A percentile compares a stretch with the other conserved stretches of the same genome.
These are phyloP conservation scores for Tuber indicum DNA, from an alignment of 495 filamentous ascomycete species.

Conservation along the genomic window DNA sequence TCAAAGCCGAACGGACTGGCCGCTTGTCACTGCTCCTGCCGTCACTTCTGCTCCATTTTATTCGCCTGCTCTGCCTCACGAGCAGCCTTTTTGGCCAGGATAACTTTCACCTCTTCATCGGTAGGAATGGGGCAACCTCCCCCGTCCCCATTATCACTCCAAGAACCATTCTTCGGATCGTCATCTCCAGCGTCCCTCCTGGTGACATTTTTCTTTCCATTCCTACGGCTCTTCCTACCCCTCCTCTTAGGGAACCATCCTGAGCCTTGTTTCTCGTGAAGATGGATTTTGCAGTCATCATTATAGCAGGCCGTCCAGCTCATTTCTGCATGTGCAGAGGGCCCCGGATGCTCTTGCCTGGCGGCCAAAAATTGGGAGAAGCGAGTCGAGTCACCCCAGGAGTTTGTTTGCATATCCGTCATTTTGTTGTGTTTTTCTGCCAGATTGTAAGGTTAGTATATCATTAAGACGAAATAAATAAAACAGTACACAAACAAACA, in stretches of 20 bases:
- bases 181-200: neutral
- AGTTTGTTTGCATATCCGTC: neutral
- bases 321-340: conserved; percentile 10
- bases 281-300: conserved; percentile 23
- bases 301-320: conserved; percentile 33
- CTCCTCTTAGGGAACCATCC: conserved; percentile 15
- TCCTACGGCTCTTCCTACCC: neutral
- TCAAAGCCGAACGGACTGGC: too few relatives aligned
- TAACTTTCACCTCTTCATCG: neutral
- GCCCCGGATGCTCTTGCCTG: neutral
- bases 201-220: neutral
- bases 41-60: neutral
- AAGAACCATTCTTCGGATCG: neutral
- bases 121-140: neutral
- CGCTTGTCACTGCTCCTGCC: neutral
- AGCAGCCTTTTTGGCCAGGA: neutral
- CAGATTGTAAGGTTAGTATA: neutral
- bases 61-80: neutral
- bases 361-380: neutral
- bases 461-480: too few relatives aligned
- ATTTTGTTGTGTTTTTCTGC: neutral
- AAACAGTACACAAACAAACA: neutral
- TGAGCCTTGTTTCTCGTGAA: conserved; percentile 18
- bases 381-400: neutral
- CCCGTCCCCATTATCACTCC: neutral